These are phyloP conservation scores for Colletotrichum sp. DNA, from an alignment of 2,329 filamentous ascomycete species.

Conservation along the genomic window DNA sequence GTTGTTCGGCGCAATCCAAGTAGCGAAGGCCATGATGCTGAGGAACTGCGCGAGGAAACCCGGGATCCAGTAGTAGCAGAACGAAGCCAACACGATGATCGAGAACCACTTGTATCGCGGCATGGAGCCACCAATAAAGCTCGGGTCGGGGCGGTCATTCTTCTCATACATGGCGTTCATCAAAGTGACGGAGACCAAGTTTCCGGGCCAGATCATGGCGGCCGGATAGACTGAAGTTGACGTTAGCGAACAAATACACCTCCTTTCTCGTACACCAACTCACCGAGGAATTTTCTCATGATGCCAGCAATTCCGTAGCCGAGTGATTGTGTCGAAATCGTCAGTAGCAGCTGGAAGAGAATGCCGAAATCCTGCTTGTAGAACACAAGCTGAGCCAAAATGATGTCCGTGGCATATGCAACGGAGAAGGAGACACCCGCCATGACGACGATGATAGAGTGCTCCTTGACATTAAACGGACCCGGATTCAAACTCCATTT, in stretches of 20 bases:
- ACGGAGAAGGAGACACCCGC: conserved; percentile 73
- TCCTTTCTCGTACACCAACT: conserved; percentile 18
- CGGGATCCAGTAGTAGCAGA: conserved; percentile 73
- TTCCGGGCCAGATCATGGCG: conserved; percentile 78
- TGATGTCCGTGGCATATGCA: conserved; percentile 77
- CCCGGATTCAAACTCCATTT: conserved; percentile 68
- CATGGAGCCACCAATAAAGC: conserved; percentile 67
- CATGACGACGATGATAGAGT: conserved; percentile 72
- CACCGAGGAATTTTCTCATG: conserved; percentile 67
- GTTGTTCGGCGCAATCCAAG: conserved; percentile 74
- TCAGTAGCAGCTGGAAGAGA: conserved; percentile 69
- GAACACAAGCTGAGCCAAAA: conserved; percentile 73
- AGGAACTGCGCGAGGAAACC: conserved; percentile 73
- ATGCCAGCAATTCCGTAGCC: conserved; percentile 74
- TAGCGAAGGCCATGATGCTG: conserved; percentile 73
- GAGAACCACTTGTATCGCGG: conserved; percentile 70
- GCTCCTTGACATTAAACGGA: conserved; percentile 75
- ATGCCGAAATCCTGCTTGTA: conserved; percentile 75
- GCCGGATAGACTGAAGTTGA: conserved; percentile 59
- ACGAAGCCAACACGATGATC: conserved; percentile 60
- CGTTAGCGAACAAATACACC: neutral
- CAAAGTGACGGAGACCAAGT: conserved; percentile 68
- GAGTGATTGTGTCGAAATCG: conserved; percentile 71
- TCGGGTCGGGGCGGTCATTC: conserved; percentile 53
- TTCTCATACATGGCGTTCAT: conserved; percentile 77